Base-by-base conservation (phyloP, 2,329 filamentous ascomycete species). In the Anthostomella pinea region DNA sequence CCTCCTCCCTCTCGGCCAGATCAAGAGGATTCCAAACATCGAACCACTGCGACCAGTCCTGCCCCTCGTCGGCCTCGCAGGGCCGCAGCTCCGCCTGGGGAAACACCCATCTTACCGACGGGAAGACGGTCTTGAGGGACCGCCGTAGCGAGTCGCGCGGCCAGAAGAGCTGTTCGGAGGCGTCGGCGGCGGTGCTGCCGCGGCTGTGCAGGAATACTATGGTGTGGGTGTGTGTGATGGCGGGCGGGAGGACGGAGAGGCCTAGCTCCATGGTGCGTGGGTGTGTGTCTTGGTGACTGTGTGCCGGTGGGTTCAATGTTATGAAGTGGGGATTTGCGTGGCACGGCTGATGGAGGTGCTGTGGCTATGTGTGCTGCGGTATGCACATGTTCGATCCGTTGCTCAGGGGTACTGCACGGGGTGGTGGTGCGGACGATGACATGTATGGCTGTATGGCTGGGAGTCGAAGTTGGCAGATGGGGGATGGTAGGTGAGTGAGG, bases 21-120 rank as follows among this genome's bases (percentile, higher is more conserved):
- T 69, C 54, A 13, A 56, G 47, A 1, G 65, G 55, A 32, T 69
- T 67, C 58, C 62, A 69, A 22, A 73, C 61, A 48, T 76, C 70
- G 49, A 75, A 76, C 72, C 70, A 76, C 46, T 72, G 68, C 6
- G 63, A 58, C 33, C 44, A 41, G 11, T 58, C 52, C 31, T 49
- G 45, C 30, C 41, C 21, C 39, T 40, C 31, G 30, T 59, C 56
- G 32, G 53, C 46, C 32, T 52, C 23, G 38, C 15, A 52, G 30
- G 2, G 73, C 63, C 54, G 52, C 26, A 52, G 18, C 6, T 62
- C 62, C 2, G 69, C 65, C 33, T 63, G 59, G 7, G 70, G 69
- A 34, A 73, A 74, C 8, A 74, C 68, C 65, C 68, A 74, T 30
- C 66, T 62, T 48, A 72, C 60, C 8, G 63, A 62, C 1, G 70